Evolutionary conservation across 345 rosid species (phyloP), one percentile per base, ranked within the genome.

Genomic region (Melaleuca alternifolia): DNA sequence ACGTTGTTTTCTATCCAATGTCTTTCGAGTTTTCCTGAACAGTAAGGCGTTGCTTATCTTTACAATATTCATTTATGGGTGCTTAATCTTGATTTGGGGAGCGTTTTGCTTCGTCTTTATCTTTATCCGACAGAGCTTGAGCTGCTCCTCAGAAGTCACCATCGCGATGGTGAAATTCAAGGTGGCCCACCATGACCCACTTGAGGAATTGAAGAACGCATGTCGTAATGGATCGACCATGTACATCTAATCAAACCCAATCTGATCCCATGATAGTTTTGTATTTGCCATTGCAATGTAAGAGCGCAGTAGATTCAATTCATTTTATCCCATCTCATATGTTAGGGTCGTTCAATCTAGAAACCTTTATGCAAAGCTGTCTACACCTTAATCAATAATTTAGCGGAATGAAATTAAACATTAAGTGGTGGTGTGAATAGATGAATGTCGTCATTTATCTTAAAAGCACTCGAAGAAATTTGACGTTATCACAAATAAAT

Each of bases 401-500:
- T 33, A 33, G 5, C 12, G 24, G 24, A 33, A 33, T 5, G 48
- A 18, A 37, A 37, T 71, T 37, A 37, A 10, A 37, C 0, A 6
- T 23, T 9, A 41, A 3, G 46, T 1, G 77, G 46, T 1, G 77
- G 7, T 2, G 0, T 0, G 12, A 65, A 33, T 10, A 11, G 77
- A 33, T 16, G 11, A 3, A 4, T 16, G 46, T 11, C 0, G 0
- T 5, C 44, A 7, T 15, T 71, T 71, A 33, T 37, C 0, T 37
- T 71, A 9, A 18, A 5, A 18, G 26, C 9, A 4, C 24, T 0
- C 2, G 10, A 71, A 37, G 5, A 59, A 37, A 10, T 21, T 71
- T 0, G 2, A 71, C 0, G 0, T 21, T 10, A 71, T 71, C 18
- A 21, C 11, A 6, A 20, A 30, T 18, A 6, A 1, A 18, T 5